Percentiles rank a stretch among this genome's conserved stretches.
Evolutionary conservation across 1,284 basidiomycete genomes (phyloP).

Genomic region (Volvariella volvacea): DNA sequence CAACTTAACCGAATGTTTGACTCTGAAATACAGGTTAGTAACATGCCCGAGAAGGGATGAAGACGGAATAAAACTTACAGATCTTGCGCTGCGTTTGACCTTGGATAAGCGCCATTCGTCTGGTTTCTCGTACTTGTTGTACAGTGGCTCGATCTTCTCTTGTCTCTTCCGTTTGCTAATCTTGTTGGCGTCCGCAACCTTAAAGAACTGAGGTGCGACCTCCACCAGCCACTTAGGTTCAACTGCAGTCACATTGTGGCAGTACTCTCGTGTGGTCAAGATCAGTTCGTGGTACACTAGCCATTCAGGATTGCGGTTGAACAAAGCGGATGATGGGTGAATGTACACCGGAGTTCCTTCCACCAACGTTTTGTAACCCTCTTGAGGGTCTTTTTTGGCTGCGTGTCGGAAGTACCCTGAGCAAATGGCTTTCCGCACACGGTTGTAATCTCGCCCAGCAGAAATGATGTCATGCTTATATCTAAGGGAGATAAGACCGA

Average conservation of each 20-base stretch:
- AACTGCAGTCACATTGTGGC: slow-evolving; percentile 93
- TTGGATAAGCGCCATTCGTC: slow-evolving; percentile 90
- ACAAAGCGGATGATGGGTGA: slow-evolving; percentile 94
- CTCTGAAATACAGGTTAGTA: slow-evolving; percentile 38
- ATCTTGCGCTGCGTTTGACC: slow-evolving; percentile 81
- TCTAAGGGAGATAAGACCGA: slow-evolving; percentile 25
- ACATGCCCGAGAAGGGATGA: slow-evolving; percentile 3
- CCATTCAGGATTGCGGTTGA: slow-evolving; percentile 83
- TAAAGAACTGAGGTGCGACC: slow-evolving; percentile 97
- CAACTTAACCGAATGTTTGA: slow-evolving; percentile 67
- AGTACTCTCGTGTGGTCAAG: slow-evolving; percentile 79
- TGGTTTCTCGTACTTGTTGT: slow-evolving; percentile 84
- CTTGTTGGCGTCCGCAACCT: slow-evolving; percentile 91
- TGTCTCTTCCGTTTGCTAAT: slow-evolving; percentile 96
- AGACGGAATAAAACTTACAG: slow-evolving; percentile 43
- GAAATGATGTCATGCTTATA: slow-evolving; percentile 96
- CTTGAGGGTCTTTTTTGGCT: slow-evolving; percentile 91
- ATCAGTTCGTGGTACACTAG: slow-evolving; percentile 58
- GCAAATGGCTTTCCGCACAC: slow-evolving; percentile 92
- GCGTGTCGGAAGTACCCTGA: slow-evolving; percentile 96
- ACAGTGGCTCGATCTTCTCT: slow-evolving; percentile 95
- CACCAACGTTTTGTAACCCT: slow-evolving; percentile 97
- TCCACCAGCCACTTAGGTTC: slow-evolving; percentile 99
- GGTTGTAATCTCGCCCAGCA: slow-evolving; percentile 89
- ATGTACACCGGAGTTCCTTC: slow-evolving; percentile 98